A percentile compares a stretch with the other conserved stretches of the same genome.
These are phyloP conservation scores for Gamsiella multidivaricata DNA, from an alignment of 192 early-diverging fungal genomes.

Conservation along the genomic window DNA sequence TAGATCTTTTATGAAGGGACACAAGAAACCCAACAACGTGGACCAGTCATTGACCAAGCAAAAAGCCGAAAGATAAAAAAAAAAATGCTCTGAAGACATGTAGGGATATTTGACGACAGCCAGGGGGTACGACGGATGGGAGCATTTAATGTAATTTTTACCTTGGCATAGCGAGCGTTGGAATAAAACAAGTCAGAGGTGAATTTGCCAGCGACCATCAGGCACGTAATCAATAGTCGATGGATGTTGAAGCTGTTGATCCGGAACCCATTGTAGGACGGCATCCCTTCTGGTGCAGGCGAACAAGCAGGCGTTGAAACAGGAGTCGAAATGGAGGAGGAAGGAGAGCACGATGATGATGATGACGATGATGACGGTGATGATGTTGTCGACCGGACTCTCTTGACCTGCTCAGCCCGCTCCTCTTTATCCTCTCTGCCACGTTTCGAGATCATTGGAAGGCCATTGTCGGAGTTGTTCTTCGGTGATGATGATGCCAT, in stretches of 20 bases:
- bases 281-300: neutral
- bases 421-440: constrained; percentile 20
- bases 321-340: neutral
- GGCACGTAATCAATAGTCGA: constrained; percentile 72
- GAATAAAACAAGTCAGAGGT: constrained; percentile 79
- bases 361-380: neutral
- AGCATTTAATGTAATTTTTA: constrained; percentile 25
- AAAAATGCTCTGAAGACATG: neutral
- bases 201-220: constrained; percentile 81
- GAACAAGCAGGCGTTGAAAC: neutral
- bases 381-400: neutral
- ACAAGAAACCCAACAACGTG: too few species aligned
- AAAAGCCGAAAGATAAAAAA: neutral
- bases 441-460: constrained; percentile 48
- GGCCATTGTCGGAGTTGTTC: constrained; percentile 28
- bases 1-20: too few species aligned
- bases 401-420: neutral
- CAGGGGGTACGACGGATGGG: neutral
- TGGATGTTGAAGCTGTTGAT: constrained; percentile 77
- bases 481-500: neutral
- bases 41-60: too few species aligned
- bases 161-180: constrained; percentile 80
- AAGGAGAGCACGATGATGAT: neutral
- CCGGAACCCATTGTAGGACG: constrained; percentile 50
- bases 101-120: too few species aligned